Evolutionary conservation across 768 basidiomycete genomes (phyloP), one percentile per base, ranked within the genome.

Genomic region (Podaxis sp.): DNA sequence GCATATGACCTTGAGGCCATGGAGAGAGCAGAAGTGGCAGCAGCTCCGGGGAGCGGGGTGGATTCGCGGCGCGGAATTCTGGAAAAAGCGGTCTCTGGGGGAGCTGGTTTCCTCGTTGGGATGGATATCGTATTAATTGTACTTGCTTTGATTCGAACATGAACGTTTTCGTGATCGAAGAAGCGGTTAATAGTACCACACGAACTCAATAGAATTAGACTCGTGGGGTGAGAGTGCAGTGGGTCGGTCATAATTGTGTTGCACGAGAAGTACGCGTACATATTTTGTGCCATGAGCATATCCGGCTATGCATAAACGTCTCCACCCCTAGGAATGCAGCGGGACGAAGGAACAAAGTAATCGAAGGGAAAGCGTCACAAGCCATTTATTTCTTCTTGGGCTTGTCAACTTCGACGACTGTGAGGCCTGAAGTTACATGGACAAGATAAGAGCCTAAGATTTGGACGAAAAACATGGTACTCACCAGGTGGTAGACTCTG

Each of bases 401-500:
- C 74, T 87, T 85, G 73, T 85, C 81, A 70, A 94, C 76, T 77
- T 93, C 92, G 65, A 85, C 79, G 54, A 94, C 81, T 43, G 73
- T 78, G 69, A 95, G 82, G 71, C 88, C 93, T 94, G 66, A 33
- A 9, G 33, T 33, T 8, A 36, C 37, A 38, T 0, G 29, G 46
- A 15, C 33, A 61, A 12, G 29, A 29, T 47, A 55, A 46, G 55
- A 50, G 1, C 24, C 19, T 19, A 49, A 8, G 22, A 6, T n/a
- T 41, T 33, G 53, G 58, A 41, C 4, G 4, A 22, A 36, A 41
- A 17, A 57, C 6, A 8, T 37, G 19, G 24, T 50, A 78, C 91
- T 70, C 72, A 96, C 96, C 93, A 71, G 97, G 97, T 57, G 96
- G 96, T 56, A 99, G 83, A 72, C 88, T 89, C 82, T 93, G 93